Conservation (phyloP, 2,329 filamentous ascomycete species). For the Aspergillus sp. region DNA sequence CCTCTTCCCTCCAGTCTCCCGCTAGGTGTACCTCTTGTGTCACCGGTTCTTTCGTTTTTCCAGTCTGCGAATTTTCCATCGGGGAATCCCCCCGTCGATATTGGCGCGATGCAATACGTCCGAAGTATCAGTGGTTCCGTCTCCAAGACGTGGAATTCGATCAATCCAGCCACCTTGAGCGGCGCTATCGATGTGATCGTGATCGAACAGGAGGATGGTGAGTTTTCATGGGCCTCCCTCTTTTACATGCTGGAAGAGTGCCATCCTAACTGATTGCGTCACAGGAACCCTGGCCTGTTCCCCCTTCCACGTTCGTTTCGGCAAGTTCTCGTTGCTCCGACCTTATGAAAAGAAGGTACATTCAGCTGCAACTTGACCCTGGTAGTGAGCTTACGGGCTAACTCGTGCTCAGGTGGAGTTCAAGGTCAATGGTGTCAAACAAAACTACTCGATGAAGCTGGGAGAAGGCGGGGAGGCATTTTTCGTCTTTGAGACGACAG, state of each 20-base stretch:
- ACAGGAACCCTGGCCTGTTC: conserved; percentile 75
- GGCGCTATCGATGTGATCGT: conserved; percentile 99
- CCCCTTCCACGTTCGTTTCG: conserved; percentile 97
- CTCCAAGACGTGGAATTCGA: conserved; percentile 98
- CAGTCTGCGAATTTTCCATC: not conserved
- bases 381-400: conserved; percentile 12
- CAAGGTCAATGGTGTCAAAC: conserved; percentile 85
- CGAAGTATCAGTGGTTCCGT: conserved; percentile 92
- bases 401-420: conserved; percentile 71
- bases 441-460: conserved; percentile 96
- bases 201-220: conserved; percentile 91
- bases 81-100: conserved; percentile 2
- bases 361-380: not conserved
- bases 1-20: conserved; percentile 16
- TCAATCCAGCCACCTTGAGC: conserved; percentile 95
- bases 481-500: conserved; percentile 95
- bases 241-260: not conserved
- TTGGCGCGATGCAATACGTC: conserved; percentile 86
- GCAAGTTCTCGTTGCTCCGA: conserved; percentile 93
- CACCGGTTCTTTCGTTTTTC: conserved; percentile 4
- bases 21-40: conserved; percentile 14
- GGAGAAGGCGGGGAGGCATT: conserved; percentile 97
- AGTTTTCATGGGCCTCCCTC: conserved; percentile 17
- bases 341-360: conserved; percentile 88
- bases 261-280: not conserved